Evolutionary conservation across 2,329 filamentous ascomycete species (phyloP).

Genomic region (Cladophialophora immunda): DNA sequence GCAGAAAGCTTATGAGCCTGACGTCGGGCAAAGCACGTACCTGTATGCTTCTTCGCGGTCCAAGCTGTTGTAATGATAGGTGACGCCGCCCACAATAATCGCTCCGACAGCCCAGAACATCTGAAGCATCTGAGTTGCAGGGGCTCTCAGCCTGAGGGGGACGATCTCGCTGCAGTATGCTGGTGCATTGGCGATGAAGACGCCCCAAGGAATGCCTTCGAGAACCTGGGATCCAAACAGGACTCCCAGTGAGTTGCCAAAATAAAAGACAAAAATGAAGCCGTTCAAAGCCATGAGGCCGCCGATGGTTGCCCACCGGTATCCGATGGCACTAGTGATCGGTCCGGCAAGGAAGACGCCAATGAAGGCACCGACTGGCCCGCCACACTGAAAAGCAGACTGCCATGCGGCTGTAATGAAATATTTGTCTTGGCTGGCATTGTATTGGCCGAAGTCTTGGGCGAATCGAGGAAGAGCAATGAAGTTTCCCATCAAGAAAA

Average conservation of each 20-base stretch:
- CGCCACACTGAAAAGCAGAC: slow-evolving; percentile 64
- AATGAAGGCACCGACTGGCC: slow-evolving; percentile 67
- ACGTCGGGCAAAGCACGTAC: slow-evolving; percentile 47
- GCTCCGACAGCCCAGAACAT: slow-evolving; percentile 72
- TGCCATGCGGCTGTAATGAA: slow-evolving; percentile 66
- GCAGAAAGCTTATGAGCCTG: slow-evolving; percentile 41
- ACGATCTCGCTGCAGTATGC: slow-evolving; percentile 71
- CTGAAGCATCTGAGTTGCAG: slow-evolving; percentile 69
- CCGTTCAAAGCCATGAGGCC: slow-evolving; percentile 66
- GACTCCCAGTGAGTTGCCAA: slow-evolving; percentile 53
- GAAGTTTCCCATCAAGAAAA: slow-evolving; percentile 69
- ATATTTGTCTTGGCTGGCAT: slow-evolving; percentile 36
- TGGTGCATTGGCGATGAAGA: slow-evolving; percentile 69
- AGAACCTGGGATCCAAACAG: no score
- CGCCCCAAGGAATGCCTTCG: no score
- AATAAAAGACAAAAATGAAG: slow-evolving; percentile 67
- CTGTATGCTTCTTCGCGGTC: slow-evolving; percentile 50
- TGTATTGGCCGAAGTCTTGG: slow-evolving; percentile 56
- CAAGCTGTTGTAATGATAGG: slow-evolving; percentile 63
- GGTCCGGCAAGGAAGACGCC: slow-evolving; percentile 68
- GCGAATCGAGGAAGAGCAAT: slow-evolving; percentile 61
- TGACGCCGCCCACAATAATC: slow-evolving; percentile 68
- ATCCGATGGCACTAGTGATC: slow-evolving; percentile 68
- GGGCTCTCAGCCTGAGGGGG: slow-evolving; percentile 65
- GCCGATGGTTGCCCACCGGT: slow-evolving; percentile 66